Percentiles rank a stretch among this genome's conserved stretches.
phyloP scores from a whole-genome alignment of 352 stramenopile genomes.

The Phytophthora quininea region DNA sequence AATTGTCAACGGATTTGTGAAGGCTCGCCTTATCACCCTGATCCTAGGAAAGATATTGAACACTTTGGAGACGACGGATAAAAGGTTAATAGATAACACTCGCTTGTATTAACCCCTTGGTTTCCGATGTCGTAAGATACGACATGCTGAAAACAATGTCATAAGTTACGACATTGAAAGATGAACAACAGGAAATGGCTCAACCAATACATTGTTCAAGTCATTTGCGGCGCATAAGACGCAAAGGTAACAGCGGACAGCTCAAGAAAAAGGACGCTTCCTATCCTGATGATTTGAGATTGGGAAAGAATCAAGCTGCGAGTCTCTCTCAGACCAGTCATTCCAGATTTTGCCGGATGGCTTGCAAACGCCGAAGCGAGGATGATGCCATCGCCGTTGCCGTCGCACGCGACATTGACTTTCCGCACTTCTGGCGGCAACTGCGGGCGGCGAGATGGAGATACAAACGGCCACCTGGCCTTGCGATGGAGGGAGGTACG shows the following conservation, averaged over 20 bases:
- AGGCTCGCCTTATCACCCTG: too few relatives aligned
- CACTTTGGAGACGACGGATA: too few relatives aligned
- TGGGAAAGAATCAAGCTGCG: not conserved
- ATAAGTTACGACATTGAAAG: constrained; percentile 16
- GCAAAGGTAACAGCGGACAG: constrained; percentile 8
- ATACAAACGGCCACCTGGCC: constrained; percentile 6
- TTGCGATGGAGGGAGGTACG: constrained; percentile 10
- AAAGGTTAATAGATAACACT: too few relatives aligned
- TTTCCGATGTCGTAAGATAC: constrained; percentile 23
- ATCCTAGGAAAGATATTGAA: too few relatives aligned
- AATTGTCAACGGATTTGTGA: too few relatives aligned
- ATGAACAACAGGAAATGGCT: constrained; percentile 19
- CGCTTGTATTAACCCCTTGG: constrained; percentile 22
- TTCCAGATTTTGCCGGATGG: constrained; percentile 23
- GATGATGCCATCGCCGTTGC: constrained; percentile 6
- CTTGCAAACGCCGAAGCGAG: constrained; percentile 13
- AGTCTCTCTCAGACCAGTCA: constrained; percentile 11
- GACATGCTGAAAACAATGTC: constrained; percentile 16
- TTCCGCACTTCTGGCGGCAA: constrained; percentile 21
- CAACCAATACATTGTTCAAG: constrained; percentile 18
- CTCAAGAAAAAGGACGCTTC: not conserved
- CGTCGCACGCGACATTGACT: constrained; percentile 15
- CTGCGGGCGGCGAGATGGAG: constrained; percentile 14
- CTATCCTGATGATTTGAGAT: not conserved
- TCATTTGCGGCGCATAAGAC: constrained; percentile 13